Base-by-base conservation (phyloP, 2,329 filamentous ascomycete species). In the Fusarium sp. region DNA sequence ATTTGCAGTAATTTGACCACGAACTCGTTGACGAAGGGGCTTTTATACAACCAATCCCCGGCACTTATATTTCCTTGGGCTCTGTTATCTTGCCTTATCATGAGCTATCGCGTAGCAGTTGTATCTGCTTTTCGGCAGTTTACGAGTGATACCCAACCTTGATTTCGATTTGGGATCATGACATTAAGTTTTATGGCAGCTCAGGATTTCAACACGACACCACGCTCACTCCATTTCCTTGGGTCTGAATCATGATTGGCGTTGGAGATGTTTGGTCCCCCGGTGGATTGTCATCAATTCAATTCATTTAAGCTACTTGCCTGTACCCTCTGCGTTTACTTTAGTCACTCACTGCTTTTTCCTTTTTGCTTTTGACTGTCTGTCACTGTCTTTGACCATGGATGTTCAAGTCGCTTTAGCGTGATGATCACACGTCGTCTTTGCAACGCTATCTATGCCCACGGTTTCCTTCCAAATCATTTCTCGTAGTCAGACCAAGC, bases 181-280 rank as follows among this genome's bases (percentile, higher is more conserved):
- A 74, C 73, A 66, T 74, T 63, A 77, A 75, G 75, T 78, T 76
- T 77, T 76, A 79, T 78, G 72, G 75, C 73, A 77, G 73, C 75
- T 77, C 75, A 79, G 77, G 77, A 77, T 76, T 76, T 72, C 73
- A 70, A 74, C 71, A 76, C 74, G 72, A 72, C 76, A 78, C 76
- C 74, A 78, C 75, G 75, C 77, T 74, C 73, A 73, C 76, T 75
- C 73, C 70, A 77, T 78, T 78, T 78, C 78, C 77, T 78, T 81
- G 81, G 78, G 78, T 80, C 78, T 80, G 74, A 79, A 79, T 82
- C 78, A 82, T 80, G 81, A 82, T 80, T 81, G 81, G 81, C 81
- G 81, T 83, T 83, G 81, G 80, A 82, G 81, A 83, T 81, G 71
- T 78, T 80, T 77, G 79, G 78, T 75, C 71, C 68, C 62, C 67